Base-by-base conservation (phyloP, 805 yeast genomes). In the Debaryomyces hansenii region DNA sequence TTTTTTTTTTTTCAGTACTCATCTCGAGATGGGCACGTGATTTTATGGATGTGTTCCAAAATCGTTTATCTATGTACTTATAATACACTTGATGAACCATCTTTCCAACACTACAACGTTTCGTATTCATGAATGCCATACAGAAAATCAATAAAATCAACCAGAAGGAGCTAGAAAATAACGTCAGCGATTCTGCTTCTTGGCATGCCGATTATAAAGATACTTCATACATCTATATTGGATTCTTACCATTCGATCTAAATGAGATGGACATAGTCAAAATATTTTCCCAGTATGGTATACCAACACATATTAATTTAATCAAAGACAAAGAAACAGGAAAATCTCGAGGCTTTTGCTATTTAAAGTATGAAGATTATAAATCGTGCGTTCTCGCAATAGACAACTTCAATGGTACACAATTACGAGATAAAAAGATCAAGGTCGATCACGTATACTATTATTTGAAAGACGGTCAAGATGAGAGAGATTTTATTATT, bases 161-260 rank as follows among this genome's bases (percentile, higher is more conserved):
- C 58, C 80, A 83, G 45, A 74, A 71, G 46, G 97, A 91, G 58
- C 71, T 90, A 14, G 77, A 76, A n/a, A 66, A 67, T 6, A 82
- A 84, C 11, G 77, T 82, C 0, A 64, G 85, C 0, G 73, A 77
- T 31, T 66, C 72, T 4, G 88, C 86, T 0, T 90, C 97, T 5
- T 92, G 98, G 98, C 98, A 92, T 62, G 75, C 81, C 49, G 96
- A 91, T 53, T 90, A 83, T 59, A 69, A 69, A 20, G 91, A 90
- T 52, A 79, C 92, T 0, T 83, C 92, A 1, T 90, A 84, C 59
- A 72, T 91, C 0, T 87, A 73, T 57, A 82, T 92, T n/a, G 92
- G 96, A 0, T 81, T 84, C 4, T 62, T 92, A 9, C 84, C 90
- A 8, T 66, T 58, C 12, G 79, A 80, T 28, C 62, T 90, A 21